A percentile compares a stretch with the other conserved stretches of the same genome.
Conservation (phyloP, 2,329 filamentous ascomycete genomes). For the Teratosphaeria viscida region DNA sequence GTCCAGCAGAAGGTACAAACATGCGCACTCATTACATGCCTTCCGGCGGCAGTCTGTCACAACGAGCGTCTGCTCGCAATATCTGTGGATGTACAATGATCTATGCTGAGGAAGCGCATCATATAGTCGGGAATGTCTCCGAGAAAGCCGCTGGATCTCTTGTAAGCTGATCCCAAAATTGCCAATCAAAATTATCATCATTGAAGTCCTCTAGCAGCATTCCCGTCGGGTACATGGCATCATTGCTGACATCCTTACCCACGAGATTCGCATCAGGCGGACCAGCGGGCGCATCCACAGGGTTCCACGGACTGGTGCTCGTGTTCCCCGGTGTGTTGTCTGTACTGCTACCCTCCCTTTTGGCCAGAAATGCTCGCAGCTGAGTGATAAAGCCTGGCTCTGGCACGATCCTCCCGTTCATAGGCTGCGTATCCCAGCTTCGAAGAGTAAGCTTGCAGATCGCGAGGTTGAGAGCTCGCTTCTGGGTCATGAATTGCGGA, state of each 20-base stretch:
- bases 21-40: background rate
- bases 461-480: conserved; percentile 32
- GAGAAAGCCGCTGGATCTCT: conserved; percentile 12
- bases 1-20: background rate
- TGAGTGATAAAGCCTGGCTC: conserved; percentile 3
- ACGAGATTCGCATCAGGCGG: background rate
- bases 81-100: background rate
- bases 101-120: background rate
- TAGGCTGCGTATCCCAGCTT: conserved; percentile 30
- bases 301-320: background rate
- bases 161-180: conserved; percentile 2
- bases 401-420: background rate
- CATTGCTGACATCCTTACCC: background rate
- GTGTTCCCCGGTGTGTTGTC: background rate
- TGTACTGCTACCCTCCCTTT: conserved; percentile 38
- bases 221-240: background rate
- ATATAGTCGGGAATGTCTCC: background rate
- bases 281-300: background rate
- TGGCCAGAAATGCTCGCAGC: conserved; percentile 16
- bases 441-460: conserved; percentile 34
- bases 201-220: background rate
- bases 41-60: background rate
- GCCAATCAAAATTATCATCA: conserved; percentile 1
- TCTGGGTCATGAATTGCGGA: conserved; percentile 28
- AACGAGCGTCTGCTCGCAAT: background rate